Conservation (phyloP, 2,329 filamentous ascomycete genomes). For the Trichoderma koningiopsis region DNA sequence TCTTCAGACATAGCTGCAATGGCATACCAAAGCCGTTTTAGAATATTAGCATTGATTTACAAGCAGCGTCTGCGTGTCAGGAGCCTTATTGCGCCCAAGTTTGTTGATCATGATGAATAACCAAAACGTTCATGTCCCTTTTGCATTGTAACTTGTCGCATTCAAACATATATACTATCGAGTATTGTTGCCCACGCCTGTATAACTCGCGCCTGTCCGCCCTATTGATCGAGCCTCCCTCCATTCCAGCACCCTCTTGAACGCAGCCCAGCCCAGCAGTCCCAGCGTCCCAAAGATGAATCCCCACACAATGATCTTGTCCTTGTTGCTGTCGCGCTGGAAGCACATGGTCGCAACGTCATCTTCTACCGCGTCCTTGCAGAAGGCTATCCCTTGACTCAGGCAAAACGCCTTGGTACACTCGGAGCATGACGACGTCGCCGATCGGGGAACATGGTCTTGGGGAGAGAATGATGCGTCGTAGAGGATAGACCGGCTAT, state of each 20-base stretch:
- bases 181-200: constrained; percentile 32
- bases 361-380: constrained; percentile 62
- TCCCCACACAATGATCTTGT: constrained; percentile 66
- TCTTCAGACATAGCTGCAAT: background rate
- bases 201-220: constrained; percentile 36
- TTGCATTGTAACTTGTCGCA: background rate
- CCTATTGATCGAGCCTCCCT: constrained; percentile 39
- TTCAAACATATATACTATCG: constrained; percentile 6
- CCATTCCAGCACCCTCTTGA: constrained; percentile 51
- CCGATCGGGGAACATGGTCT: constrained; percentile 36
- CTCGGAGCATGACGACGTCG: constrained; percentile 56
- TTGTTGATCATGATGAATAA: background rate
- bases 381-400: constrained; percentile 61
- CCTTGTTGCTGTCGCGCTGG: constrained; percentile 67
- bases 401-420: constrained; percentile 69
- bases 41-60: constrained; percentile 5
- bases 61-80: background rate
- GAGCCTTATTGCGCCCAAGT: background rate
- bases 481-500: constrained; percentile 25
- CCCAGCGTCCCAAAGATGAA: constrained; percentile 63
- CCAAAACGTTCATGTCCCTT: background rate
- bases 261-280: constrained; percentile 61
- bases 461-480: constrained; percentile 27
- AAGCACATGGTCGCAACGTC: constrained; percentile 66
- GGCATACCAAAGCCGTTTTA: background rate